Evolutionary conservation across 495 filamentous ascomycete species (phyloP).

Genomic region (Talaromyces thailandensis): DNA sequence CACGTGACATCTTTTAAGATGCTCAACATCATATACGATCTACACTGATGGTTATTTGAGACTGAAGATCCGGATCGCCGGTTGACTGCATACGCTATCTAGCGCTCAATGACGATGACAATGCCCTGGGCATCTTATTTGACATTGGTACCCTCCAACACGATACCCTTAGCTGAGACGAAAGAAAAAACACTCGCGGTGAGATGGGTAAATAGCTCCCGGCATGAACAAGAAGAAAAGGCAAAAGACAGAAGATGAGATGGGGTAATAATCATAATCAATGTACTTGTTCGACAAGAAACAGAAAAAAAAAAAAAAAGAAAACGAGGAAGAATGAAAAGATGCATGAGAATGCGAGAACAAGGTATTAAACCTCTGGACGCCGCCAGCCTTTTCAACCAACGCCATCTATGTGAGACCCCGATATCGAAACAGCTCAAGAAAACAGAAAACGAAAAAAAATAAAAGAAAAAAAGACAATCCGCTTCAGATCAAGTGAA

Average conservation of each 20-base stretch:
- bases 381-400: conserved; percentile 1
- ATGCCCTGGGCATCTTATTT: not conserved
- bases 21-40: too few relatives aligned
- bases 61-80: not conserved
- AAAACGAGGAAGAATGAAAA: conserved; percentile 25
- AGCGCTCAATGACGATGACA: not conserved
- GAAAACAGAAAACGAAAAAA: conserved; percentile 12
- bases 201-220: not conserved
- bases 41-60: too few relatives aligned
- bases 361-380: not conserved
- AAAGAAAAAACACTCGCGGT: not conserved
- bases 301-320: too few relatives aligned
- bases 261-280: not conserved
- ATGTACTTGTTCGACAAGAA: not conserved
- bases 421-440: conserved; percentile 4
- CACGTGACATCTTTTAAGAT: too few relatives aligned
- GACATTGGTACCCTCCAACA: not conserved
- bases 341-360: not conserved
- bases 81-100: not conserved
- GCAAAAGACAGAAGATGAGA: not conserved
- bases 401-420: conserved; percentile 5
- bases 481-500: conserved; percentile 24
- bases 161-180: not conserved
- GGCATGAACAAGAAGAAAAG: not conserved
- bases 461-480: conserved; percentile 15